Conservation (phyloP, 2,329 filamentous ascomycete genomes). For the Penicillium janthinellum region DNA sequence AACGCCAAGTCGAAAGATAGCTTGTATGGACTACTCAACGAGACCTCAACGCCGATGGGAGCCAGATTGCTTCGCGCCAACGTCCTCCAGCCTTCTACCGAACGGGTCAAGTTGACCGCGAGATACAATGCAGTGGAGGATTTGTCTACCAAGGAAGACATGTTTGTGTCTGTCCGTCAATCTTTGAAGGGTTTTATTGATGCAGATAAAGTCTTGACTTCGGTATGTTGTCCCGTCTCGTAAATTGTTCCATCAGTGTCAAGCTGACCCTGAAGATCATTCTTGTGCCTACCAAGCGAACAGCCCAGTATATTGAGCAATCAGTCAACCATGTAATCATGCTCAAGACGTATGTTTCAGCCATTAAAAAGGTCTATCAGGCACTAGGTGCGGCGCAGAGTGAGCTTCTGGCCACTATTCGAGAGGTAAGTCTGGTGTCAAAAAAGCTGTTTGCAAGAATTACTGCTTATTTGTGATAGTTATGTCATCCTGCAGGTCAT, state of each 20-base stretch:
- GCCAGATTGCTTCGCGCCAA: constrained; percentile 78
- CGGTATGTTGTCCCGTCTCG: constrained; percentile 50
- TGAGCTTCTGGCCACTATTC: constrained; percentile 66
- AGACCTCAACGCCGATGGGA: constrained; percentile 87
- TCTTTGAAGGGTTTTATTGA: constrained; percentile 76
- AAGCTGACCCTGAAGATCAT: constrained; percentile 62
- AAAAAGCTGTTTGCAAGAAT: not conserved
- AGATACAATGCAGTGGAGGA: constrained; percentile 85
- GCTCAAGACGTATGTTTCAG: constrained; percentile 77
- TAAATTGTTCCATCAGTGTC: not conserved
- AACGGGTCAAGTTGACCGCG: constrained; percentile 64
- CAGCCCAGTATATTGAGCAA: constrained; percentile 72
- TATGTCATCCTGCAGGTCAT: constrained; percentile 67
- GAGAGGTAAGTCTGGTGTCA: constrained; percentile 59
- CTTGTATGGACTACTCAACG: constrained; percentile 81
- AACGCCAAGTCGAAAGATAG: constrained; percentile 77
- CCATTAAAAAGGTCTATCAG: constrained; percentile 67
- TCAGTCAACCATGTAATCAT: constrained; percentile 84
- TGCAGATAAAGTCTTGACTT: constrained; percentile 76
- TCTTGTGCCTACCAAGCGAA: constrained; percentile 67
- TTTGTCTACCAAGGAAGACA: constrained; percentile 76
- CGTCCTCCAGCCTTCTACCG: constrained; percentile 84
- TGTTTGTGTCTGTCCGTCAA: constrained; percentile 76
- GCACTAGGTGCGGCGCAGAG: constrained; percentile 67
- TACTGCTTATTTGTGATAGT: constrained; percentile 32